Conservation (phyloP, 2,329 filamentous ascomycete genomes). For the Pestalotiopsis sp. region DNA sequence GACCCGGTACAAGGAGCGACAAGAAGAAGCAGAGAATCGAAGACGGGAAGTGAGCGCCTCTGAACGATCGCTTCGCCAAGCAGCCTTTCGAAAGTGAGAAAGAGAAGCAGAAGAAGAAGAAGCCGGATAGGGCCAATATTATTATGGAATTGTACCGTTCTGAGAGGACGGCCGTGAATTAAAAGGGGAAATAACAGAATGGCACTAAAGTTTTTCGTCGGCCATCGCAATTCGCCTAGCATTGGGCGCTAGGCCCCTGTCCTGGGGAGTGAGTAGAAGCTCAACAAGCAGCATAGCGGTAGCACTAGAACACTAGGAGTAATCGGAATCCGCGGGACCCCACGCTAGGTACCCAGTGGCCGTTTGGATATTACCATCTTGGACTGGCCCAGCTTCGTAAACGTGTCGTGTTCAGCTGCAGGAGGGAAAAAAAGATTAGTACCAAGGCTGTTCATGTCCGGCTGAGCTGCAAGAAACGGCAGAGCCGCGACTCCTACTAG, state of each 20-base stretch:
- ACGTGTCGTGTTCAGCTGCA: not conserved
- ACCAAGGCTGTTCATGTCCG: not conserved
- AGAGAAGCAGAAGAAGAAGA: slow-evolving; percentile 7
- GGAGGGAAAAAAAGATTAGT: not conserved
- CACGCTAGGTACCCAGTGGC: not conserved
- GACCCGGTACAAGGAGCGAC: slow-evolving; percentile 43
- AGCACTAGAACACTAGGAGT: not conserved
- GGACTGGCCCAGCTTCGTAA: not conserved
- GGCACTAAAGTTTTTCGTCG: slow-evolving; percentile 4
- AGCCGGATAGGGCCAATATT: not conserved
- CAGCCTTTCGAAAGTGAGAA: slow-evolving; percentile 5
- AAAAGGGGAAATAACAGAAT: slow-evolving; percentile 1
- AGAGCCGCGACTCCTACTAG: not conserved
- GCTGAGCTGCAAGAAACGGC: not conserved
- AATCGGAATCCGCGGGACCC: not conserved
- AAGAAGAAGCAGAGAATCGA: slow-evolving; percentile 25
- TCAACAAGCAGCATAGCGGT: not conserved
- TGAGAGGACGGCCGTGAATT: not conserved
- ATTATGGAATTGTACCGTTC: not conserved
- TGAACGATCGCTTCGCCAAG: slow-evolving; percentile 8
- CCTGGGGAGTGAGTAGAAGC: not conserved
- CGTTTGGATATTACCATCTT: not conserved
- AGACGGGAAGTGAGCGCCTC: slow-evolving; percentile 2
- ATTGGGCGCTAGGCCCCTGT: slow-evolving; percentile 3
- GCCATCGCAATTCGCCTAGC: slow-evolving; percentile 1